phyloP scores from a whole-genome alignment of 306 rosid genomes.

The Trifolium subterraneum region DNA sequence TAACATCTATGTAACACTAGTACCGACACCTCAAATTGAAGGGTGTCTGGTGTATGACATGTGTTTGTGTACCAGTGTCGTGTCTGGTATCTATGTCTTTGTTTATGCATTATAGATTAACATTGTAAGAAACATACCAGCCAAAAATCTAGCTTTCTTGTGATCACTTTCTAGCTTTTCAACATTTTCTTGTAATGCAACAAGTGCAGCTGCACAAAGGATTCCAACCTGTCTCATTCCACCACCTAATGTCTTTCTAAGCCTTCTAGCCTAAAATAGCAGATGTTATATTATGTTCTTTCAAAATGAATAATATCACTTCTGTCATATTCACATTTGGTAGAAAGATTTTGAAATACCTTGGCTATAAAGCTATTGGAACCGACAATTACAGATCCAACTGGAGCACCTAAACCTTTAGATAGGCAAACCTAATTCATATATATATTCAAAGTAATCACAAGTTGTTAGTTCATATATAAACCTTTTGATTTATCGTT shows the following conservation, averaged over 20 bases:
- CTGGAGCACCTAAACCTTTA: conserved; percentile 95
- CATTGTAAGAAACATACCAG: conserved; percentile 51
- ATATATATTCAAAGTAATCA: conserved; percentile 30
- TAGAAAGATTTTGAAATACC: conserved; percentile 50
- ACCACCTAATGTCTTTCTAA: conserved; percentile 89
- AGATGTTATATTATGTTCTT: conserved; percentile 18
- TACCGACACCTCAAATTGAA: neutral
- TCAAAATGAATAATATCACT: neutral
- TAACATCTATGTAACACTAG: neutral
- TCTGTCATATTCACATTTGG: neutral
- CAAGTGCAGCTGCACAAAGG: conserved; percentile 87
- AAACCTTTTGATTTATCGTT: neutral
- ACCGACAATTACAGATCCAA: conserved; percentile 88
- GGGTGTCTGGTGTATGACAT: neutral
- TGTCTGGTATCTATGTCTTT: neutral
- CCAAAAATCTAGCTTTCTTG: conserved; percentile 69
- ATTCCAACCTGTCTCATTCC: conserved; percentile 93
- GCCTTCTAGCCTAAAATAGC: conserved; percentile 70
- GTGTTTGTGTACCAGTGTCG: neutral
- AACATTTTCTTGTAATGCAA: conserved; percentile 75
- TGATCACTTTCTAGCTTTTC: conserved; percentile 77
- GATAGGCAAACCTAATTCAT: conserved; percentile 80
- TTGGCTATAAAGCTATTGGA: conserved; percentile 72
- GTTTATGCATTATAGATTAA: neutral
- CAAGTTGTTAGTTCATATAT: neutral